Conservation (phyloP, 2,329 filamentous ascomycete species). For the Penicillium thymicola region DNA sequence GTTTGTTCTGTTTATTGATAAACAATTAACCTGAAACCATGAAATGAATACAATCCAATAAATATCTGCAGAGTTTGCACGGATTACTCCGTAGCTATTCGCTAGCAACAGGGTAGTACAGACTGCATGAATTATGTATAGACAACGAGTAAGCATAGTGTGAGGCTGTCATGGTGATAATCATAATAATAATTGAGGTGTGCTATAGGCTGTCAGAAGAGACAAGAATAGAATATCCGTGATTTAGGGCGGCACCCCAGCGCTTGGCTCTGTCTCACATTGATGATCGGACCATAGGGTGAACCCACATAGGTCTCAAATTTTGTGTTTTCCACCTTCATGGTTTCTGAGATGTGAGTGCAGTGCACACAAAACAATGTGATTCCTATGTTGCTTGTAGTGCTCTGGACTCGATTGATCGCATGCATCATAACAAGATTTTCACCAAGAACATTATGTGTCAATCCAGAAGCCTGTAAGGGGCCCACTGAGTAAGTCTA, state of each 20-base stretch:
- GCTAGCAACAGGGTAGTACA: background rate
- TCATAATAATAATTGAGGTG: background rate
- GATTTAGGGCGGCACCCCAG: background rate
- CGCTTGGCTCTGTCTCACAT: conserved; percentile 21
- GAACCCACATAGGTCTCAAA: conserved; percentile 1
- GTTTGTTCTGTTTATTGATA: background rate
- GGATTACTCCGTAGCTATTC: background rate
- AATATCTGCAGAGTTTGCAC: background rate
- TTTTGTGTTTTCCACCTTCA: background rate
- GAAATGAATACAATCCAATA: background rate
- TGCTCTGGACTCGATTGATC: background rate
- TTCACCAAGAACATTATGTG: conserved; percentile 2
- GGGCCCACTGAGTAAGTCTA: conserved; percentile 14
- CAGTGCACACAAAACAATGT: background rate
- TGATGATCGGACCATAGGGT: conserved; percentile 8
- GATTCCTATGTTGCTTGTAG: background rate
- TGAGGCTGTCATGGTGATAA: background rate
- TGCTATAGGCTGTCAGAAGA: background rate
- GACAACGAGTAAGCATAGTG: background rate
- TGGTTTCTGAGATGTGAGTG: background rate
- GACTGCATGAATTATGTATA: background rate
- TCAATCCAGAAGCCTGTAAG: conserved; percentile 9
- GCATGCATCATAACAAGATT: background rate
- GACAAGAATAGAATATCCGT: conserved; percentile 6
- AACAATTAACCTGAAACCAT: conserved; percentile 1